Percentiles rank a stretch among this genome's conserved stretches.
phyloP scores from a whole-genome alignment of 2,329 filamentous ascomycete genomes.

The Exophiala dermatitidis region DNA sequence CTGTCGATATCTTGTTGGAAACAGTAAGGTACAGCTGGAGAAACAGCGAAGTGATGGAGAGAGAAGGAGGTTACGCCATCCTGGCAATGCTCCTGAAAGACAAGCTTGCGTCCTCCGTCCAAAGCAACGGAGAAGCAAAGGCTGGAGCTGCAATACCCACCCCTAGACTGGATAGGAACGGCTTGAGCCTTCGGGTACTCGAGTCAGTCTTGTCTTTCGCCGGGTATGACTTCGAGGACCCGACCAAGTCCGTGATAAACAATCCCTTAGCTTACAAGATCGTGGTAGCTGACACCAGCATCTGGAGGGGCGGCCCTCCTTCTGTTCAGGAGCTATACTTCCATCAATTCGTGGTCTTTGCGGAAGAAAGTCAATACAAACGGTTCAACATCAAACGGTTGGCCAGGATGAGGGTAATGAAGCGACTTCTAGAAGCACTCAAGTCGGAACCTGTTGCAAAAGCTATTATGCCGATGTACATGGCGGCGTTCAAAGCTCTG shows the following conservation, averaged over 20 bases:
- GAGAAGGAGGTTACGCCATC: conserved; percentile 87
- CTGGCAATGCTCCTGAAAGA: conserved; percentile 74
- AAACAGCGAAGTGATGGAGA: conserved; percentile 97
- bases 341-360: conserved; percentile 81
- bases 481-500: conserved; percentile 70
- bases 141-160: conserved; percentile 26
- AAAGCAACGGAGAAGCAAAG: conserved; percentile 16
- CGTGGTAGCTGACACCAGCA: conserved; percentile 83
- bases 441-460: conserved; percentile 73
- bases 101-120: conserved; percentile 50
- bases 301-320: conserved; percentile 74
- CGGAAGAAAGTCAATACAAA: conserved; percentile 81
- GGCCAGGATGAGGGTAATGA: conserved; percentile 84
- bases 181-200: conserved; percentile 56
- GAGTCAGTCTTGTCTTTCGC: conserved; percentile 76
- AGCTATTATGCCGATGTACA: conserved; percentile 67
- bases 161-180: conserved; percentile 42
- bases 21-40: conserved; percentile 88
- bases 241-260: conserved; percentile 84
- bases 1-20: conserved; percentile 76
- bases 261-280: conserved; percentile 93
- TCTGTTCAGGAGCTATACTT: conserved; percentile 85
- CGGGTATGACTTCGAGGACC: conserved; percentile 73
- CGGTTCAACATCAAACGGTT: conserved; percentile 85
- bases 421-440: conserved; percentile 78